Evolutionary conservation across 352 stramenopile species (phyloP).

Genomic region (Peronospora belbahrii): DNA sequence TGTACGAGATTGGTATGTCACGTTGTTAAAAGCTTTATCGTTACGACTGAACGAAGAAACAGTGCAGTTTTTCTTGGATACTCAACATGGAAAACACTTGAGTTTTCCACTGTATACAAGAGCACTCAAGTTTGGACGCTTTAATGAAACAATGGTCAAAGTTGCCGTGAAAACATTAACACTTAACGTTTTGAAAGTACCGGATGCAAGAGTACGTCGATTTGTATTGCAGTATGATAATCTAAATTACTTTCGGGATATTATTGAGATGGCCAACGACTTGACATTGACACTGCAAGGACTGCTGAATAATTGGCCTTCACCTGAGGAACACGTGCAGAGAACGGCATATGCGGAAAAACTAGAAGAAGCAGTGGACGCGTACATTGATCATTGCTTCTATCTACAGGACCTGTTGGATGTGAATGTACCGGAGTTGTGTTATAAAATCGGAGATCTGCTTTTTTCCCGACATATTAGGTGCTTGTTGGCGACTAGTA

Average conservation of each 20-base stretch:
- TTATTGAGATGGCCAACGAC: slow-evolving; percentile 68
- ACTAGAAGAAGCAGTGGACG: slow-evolving; percentile 70
- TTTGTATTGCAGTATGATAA: slow-evolving; percentile 72
- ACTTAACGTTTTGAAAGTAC: slow-evolving; percentile 76
- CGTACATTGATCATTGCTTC: slow-evolving; percentile 80
- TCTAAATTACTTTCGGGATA: slow-evolving; percentile 73
- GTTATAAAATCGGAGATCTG: slow-evolving; percentile 69
- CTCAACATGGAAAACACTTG: slow-evolving; percentile 20
- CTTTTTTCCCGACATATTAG: slow-evolving; percentile 68
- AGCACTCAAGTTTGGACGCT: slow-evolving; percentile 60
- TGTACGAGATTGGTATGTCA: slow-evolving; percentile 85
- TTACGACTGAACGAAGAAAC: slow-evolving; percentile 82
- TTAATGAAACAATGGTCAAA: slow-evolving; percentile 78
- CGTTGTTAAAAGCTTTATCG: slow-evolving; percentile 82
- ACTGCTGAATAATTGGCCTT: slow-evolving; percentile 54
- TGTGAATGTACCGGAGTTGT: slow-evolving; percentile 75
- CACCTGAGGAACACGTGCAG: slow-evolving; percentile 2
- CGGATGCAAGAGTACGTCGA: slow-evolving; percentile 61
- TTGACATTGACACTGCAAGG: slow-evolving; percentile 71
- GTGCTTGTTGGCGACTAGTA: slow-evolving; percentile 53
- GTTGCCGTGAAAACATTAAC: slow-evolving; percentile 84
- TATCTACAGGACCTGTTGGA: slow-evolving; percentile 82
- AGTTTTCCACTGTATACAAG: slow-evolving; percentile 71
- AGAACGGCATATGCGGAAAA: slow-evolving; percentile 44
- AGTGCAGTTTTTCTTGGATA: slow-evolving; percentile 87